phyloP scores from a whole-genome alignment of 768 basidiomycete genomes.

The Boletus vinaceobasis region DNA sequence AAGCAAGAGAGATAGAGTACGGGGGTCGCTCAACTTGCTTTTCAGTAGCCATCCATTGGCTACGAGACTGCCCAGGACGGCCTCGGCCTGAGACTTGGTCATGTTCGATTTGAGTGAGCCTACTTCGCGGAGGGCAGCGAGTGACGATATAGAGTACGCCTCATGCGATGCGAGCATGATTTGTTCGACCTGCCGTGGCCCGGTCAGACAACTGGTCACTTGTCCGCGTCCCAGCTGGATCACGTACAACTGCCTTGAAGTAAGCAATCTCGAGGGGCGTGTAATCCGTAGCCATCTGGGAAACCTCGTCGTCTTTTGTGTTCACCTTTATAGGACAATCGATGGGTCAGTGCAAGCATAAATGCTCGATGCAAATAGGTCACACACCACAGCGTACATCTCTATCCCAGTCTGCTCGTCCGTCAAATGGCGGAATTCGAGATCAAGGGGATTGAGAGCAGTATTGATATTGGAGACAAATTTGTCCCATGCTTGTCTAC shows the following conservation, averaged over 20 bases:
- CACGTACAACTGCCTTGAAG: conserved; percentile 76
- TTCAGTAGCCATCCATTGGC: conserved; percentile 77
- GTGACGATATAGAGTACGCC: conserved; percentile 72
- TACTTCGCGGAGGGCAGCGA: conserved; percentile 73
- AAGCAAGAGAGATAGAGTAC: neutral
- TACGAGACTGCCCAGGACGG: conserved; percentile 73
- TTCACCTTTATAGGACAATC: conserved; percentile 55
- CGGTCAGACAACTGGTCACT: neutral
- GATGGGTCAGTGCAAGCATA: neutral
- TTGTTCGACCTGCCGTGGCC: conserved; percentile 65
- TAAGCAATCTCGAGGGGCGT: conserved; percentile 73
- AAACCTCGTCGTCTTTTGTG: conserved; percentile 72
- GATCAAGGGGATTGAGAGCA: conserved; percentile 63
- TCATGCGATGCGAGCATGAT: conserved; percentile 79
- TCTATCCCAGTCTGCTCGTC: conserved; percentile 65
- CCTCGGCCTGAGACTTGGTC: conserved; percentile 73
- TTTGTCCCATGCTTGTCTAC: conserved; percentile 50
- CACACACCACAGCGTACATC: conserved; percentile 66
- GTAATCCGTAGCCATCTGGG: conserved; percentile 85
- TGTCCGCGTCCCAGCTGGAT: neutral
- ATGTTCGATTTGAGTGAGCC: conserved; percentile 56
- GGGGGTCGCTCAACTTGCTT: conserved; percentile 57
- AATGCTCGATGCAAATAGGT: neutral
- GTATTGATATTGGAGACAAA: conserved; percentile 61
- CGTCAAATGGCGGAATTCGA: conserved; percentile 62